Evolutionary conservation across 768 basidiomycete genomes (phyloP).

Genomic region (Galerina sulciceps): DNA sequence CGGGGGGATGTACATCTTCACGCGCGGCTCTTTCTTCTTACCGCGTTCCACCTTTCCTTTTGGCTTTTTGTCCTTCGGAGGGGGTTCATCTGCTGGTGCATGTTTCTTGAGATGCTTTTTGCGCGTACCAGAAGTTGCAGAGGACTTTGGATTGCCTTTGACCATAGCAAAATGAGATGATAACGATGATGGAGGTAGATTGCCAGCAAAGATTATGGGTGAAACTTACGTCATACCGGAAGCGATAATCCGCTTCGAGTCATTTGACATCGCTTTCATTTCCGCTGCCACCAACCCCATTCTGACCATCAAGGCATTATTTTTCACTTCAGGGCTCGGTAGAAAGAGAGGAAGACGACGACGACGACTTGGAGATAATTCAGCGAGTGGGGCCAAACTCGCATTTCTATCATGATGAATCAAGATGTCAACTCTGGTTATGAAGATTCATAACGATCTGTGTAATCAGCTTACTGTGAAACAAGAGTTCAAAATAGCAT

Average conservation of each 20-base stretch:
- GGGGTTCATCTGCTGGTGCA: conserved; percentile 49
- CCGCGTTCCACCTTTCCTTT: conserved; percentile 56
- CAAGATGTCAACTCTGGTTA: too few species aligned
- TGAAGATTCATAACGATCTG: too few species aligned
- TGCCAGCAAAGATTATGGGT: neutral
- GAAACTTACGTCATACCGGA: conserved; percentile 4
- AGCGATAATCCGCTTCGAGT: neutral
- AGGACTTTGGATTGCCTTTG: conserved; percentile 64
- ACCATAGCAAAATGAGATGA: conserved; percentile 33
- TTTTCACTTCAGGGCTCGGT: too few species aligned
- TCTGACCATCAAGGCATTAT: too few species aligned
- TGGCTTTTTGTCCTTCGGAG: conserved; percentile 45
- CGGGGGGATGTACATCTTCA: conserved; percentile 88
- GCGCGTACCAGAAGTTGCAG: conserved; percentile 83
- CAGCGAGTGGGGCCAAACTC: too few species aligned
- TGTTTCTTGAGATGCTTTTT: conserved; percentile 94
- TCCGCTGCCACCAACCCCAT: too few species aligned
- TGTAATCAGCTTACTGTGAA: too few species aligned
- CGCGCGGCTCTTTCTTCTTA: conserved; percentile 71
- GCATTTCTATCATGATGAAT: too few species aligned
- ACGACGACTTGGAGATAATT: too few species aligned
- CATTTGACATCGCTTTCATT: neutral
- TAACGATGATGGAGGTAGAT: conserved; percentile 8
- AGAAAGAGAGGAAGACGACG: too few species aligned
- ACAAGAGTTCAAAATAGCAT: too few species aligned